A percentile compares a stretch with the other conserved stretches of the same genome.
Conservation (phyloP, 2,329 filamentous ascomycete species). For the Pochonia chlamydosporia region DNA sequence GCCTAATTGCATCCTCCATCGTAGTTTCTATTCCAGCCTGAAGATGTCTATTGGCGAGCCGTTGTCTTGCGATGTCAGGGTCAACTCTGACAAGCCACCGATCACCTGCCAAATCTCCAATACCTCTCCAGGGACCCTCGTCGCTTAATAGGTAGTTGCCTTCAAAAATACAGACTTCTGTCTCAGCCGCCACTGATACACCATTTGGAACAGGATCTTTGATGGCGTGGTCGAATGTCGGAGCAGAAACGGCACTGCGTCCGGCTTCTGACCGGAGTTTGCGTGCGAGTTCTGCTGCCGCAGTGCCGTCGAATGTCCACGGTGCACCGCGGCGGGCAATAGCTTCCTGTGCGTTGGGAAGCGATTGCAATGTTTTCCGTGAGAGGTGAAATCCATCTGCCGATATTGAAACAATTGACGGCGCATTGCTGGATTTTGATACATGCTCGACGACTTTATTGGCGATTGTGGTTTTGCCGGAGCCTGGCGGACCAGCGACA, state of each 20-base stretch:
- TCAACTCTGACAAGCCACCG: constrained; percentile 35
- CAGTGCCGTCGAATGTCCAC: constrained; percentile 26
- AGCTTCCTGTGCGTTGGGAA: constrained; percentile 25
- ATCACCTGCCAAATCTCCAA: constrained; percentile 31
- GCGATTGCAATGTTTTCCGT: constrained; percentile 16
- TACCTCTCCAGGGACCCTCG: constrained; percentile 24
- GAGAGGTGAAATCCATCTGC: constrained; percentile 24
- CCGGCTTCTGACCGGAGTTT: constrained; percentile 10
- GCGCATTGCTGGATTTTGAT: constrained; percentile 7
- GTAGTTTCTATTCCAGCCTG: constrained; percentile 38
- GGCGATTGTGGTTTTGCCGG: constrained; percentile 17
- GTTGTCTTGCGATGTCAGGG: constrained; percentile 24
- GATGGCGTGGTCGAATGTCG: constrained; percentile 67
- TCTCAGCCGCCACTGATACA: constrained; percentile 51
- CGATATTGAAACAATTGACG: constrained; percentile 18
- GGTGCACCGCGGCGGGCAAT: constrained; percentile 24
- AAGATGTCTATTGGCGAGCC: constrained; percentile 33
- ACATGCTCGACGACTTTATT: constrained; percentile 11
- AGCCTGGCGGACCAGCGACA: constrained; percentile 15
- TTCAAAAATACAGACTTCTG: constrained; percentile 63
- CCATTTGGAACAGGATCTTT: constrained; percentile 66
- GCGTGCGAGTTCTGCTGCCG: constrained; percentile 14
- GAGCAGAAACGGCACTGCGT: constrained; percentile 40
- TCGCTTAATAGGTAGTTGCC: constrained; percentile 50
- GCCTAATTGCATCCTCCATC: constrained; percentile 58